Conservation (phyloP, 148 eudicot species). For the Heliosperma pusillum region DNA sequence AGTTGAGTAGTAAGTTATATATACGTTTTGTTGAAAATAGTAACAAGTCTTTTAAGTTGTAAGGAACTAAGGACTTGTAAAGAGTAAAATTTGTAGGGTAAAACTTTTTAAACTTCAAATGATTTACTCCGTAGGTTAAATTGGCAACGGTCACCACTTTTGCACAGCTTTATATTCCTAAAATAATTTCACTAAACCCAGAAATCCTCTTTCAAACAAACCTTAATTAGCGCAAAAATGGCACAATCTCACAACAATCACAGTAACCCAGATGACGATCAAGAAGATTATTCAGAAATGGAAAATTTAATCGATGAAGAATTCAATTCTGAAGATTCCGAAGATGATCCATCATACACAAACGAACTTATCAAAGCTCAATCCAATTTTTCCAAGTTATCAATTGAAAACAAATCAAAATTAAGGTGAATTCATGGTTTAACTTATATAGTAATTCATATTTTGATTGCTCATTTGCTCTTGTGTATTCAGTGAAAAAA, state of each 20-base stretch:
- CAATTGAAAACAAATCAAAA: conserved; percentile 9
- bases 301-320: conserved; percentile 29
- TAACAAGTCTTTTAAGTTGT: too few species aligned
- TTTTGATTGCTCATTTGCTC: not conserved
- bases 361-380: conserved; percentile 30
- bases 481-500: too few species aligned
- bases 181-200: not conserved
- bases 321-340: conserved; percentile 48
- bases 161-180: not conserved
- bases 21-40: too few species aligned
- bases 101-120: too few species aligned
- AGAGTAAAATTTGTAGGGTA: too few species aligned
- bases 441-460: not conserved
- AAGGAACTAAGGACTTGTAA: too few species aligned
- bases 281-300: conserved; percentile 8
- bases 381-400: conserved; percentile 18
- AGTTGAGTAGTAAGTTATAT: too few species aligned
- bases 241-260: not conserved
- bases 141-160: conserved; percentile 21
- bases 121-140: too few species aligned
- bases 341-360: conserved; percentile 49
- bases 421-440: not conserved
- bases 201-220: not conserved
- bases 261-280: not conserved
- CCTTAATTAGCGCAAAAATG: conserved; percentile 11